A percentile compares a stretch with the other conserved stretches of the same genome.
phyloP scores from a whole-genome alignment of 2,329 filamentous ascomycete genomes.

The Beauveria australis region DNA sequence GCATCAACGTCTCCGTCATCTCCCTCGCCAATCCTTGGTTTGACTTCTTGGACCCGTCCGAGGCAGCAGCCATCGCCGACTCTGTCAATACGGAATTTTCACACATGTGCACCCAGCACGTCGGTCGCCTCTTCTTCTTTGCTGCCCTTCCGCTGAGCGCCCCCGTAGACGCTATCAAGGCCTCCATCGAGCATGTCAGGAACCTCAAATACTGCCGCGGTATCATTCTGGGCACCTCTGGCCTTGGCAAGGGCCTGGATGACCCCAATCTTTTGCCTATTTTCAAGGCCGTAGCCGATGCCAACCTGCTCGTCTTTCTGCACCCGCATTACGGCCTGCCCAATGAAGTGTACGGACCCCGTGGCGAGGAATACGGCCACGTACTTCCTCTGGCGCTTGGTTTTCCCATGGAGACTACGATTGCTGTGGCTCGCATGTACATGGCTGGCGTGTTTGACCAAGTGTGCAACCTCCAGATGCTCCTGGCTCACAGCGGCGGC shows the following conservation, averaged over 20 bases:
- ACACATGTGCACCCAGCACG: slow-evolving; percentile 56
- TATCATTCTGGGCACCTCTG: slow-evolving; percentile 81
- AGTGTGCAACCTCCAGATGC: slow-evolving; percentile 59
- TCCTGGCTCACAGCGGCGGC: slow-evolving; percentile 82
- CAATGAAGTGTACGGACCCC: slow-evolving; percentile 67
- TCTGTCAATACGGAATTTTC: slow-evolving; percentile 74
- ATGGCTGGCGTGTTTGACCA: slow-evolving; percentile 79
- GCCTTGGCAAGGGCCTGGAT: slow-evolving; percentile 72
- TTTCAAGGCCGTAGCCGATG: slow-evolving; percentile 59
- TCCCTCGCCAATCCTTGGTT: slow-evolving; percentile 92
- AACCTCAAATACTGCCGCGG: slow-evolving; percentile 63
- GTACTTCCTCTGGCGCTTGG: slow-evolving; percentile 79
- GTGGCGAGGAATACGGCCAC: slow-evolving; percentile 70
- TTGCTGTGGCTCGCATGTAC: slow-evolving; percentile 80
- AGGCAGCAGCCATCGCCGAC: slow-evolving; percentile 54
- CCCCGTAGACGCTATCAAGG: slow-evolving; percentile 49
- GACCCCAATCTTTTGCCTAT: slow-evolving; percentile 66
- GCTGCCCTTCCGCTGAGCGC: slow-evolving; percentile 72
- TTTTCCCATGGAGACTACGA: slow-evolving; percentile 88
- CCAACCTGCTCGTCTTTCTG: slow-evolving; percentile 64
- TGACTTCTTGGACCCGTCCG: slow-evolving; percentile 61
- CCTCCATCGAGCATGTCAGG: slow-evolving; percentile 56
- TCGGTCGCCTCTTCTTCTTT: slow-evolving; percentile 71
- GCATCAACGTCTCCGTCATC: slow-evolving; percentile 74
- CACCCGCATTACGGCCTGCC: slow-evolving; percentile 91